Base-by-base conservation (phyloP, 2,329 filamentous ascomycete species). In the Venturia asperata region DNA sequence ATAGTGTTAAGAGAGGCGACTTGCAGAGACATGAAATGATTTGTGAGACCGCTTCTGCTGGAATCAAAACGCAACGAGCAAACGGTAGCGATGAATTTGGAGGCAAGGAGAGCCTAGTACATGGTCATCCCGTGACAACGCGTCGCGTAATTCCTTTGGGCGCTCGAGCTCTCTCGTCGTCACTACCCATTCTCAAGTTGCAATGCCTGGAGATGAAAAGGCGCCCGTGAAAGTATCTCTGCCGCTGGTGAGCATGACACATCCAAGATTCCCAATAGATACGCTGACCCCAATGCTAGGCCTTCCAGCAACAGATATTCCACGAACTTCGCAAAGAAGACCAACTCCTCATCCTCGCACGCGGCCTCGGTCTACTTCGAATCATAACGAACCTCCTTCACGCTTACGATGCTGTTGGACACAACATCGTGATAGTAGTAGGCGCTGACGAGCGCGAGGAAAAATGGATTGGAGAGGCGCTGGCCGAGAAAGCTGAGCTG, bases 291-390 rank as follows among this genome's bases (percentile, higher is more conserved):
- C 41, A 74, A 71, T 24, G 15, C 4, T 70, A 85, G 80, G 82
- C 92, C 82, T 99, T 95, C 77, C 94, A 99, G 80, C 92, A 97
- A 80, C 88, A 91, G 73, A 86, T 97, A 72, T 97, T 97, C 80
- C 91, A 90, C 75, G 90, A 94, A 78, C 86, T 96, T 70, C 88
- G 91, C 68, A 81, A 86, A 67, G 90, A 97, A 79, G 94, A 99
- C 89, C 89, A 95, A 77, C 87, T 99, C 69, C 89, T 97, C 71
- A 83, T 99, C 64, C 84, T 97, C 65, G 94, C 93, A 52, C 90
- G 91, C 64, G 94, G 94, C 70, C 87, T 99, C 61, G 94, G 94
- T 70, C 87, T 97, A 58, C 85, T 97, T 75, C 91, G 92, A 70
- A 85, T 99, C 66, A 85, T 97, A 72, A 95, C 91, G n/a, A 99